Base-by-base conservation (phyloP, 768 basidiomycete genomes). In the Rickenella mellea region DNA sequence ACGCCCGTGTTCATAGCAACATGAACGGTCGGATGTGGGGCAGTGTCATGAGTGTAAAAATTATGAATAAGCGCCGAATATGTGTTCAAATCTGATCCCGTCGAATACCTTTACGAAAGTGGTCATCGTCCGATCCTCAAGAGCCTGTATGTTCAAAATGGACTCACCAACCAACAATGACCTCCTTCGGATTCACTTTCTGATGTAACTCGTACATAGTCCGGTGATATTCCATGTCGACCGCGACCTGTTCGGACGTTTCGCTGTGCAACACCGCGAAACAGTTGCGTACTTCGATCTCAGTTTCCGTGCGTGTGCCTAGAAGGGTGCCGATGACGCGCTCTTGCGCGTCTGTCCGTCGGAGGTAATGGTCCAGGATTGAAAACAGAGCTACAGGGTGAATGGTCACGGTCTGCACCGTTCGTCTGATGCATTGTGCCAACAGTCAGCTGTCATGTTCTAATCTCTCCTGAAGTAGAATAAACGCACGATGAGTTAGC, bases 21-120 rank as follows among this genome's bases (percentile, higher is more conserved):
- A 60, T 97, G 92, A 37, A 98, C 77, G 3, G 94, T 91, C 25
- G 82, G 88, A 58, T 84, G 78, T 2, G 91, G 87, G 0, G 78
- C 70, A 5, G 89, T 90, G 63, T 97, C 91, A 71, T 87, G 81
- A 29, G 87, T 79, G 63, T 96, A 98, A 67, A 96, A 96, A 64
- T 93, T 91, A 71, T 97, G 94, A 57, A 98, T 93, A 51, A 98
- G 75, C 9, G 94, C 91, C 21, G 93, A 93, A 66, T 91, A 93
- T 6, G 88, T 89, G 65, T 93, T 93, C 43, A 97, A 73, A 50
- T 78, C 78, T 10, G 87, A 83, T 45, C 88, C 87, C 1, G 94
- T 96, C 19, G 91, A 90, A 64, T 91, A 92, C 90, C 90, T 91
- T 54, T 12, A 21, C 33, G 20, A 24, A 44, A 27, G n/a, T 17